These are phyloP conservation scores for Penicillium rolfsii DNA, from an alignment of 2,329 filamentous ascomycete species.

Conservation along the genomic window DNA sequence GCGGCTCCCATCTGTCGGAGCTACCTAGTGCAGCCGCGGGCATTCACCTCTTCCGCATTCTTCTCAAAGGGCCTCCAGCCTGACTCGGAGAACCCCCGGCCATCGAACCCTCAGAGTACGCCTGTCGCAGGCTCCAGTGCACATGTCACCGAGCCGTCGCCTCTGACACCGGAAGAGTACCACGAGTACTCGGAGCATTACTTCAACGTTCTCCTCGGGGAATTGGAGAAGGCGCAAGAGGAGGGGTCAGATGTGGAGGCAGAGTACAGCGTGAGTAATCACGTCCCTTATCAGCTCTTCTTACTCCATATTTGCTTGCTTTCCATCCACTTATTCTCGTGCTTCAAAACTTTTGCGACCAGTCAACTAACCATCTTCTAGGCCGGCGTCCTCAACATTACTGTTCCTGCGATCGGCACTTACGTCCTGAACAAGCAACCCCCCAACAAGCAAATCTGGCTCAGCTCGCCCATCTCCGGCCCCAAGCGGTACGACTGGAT, in stretches of 20 bases:
- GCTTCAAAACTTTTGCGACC: not conserved
- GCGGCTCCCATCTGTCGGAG: conserved; percentile 15
- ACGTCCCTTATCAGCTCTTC: not conserved
- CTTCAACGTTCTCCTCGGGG: conserved; percentile 62
- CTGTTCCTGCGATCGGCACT: conserved; percentile 69
- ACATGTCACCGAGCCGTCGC: conserved; percentile 59
- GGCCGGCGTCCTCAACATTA: conserved; percentile 84
- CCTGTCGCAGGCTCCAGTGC: conserved; percentile 48
- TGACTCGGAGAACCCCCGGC: conserved; percentile 58
- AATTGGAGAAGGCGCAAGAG: conserved; percentile 76
- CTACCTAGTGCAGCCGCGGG: conserved; percentile 14
- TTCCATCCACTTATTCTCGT: too few relatives aligned
- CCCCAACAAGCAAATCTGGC: conserved; percentile 96
- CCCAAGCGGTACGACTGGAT: conserved; percentile 96
- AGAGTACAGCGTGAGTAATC: conserved; percentile 75
- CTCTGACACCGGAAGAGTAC: conserved; percentile 72
- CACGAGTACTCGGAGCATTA: conserved; percentile 77
- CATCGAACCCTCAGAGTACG: conserved; percentile 43
- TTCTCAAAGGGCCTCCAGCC: conserved; percentile 60
- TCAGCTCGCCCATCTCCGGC: conserved; percentile 85
- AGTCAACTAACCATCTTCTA: conserved; percentile 43
- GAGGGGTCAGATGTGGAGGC: conserved; percentile 74
- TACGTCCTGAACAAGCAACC: conserved; percentile 99
- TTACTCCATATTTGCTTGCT: not conserved
- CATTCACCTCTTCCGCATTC: conserved; percentile 43